Conservation (phyloP, 805 yeast genomes). For the Metschnikowia arizonensis region DNA sequence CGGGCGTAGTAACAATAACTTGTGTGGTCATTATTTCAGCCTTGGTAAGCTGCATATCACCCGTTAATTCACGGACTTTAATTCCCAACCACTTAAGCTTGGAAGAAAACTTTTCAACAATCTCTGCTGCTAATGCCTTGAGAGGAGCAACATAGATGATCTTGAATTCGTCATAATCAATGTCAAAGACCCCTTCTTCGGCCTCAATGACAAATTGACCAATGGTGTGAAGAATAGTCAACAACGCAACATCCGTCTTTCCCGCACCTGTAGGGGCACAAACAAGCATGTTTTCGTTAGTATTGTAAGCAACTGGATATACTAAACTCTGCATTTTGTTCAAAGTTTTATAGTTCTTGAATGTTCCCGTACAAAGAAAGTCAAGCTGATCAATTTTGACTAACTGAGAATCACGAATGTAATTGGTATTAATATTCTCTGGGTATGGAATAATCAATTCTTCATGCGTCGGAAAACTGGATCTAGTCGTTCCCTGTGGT, state of each 20-base stretch:
- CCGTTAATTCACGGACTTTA: slow-evolving; percentile 82
- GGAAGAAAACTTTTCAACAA: slow-evolving; percentile 80
- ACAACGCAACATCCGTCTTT: slow-evolving; percentile 21
- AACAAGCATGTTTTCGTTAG: slow-evolving; percentile 79
- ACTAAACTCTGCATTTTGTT: slow-evolving; percentile 90
- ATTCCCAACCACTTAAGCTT: slow-evolving; percentile 83
- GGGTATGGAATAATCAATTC: slow-evolving; percentile 82
- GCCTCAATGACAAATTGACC: slow-evolving; percentile 61
- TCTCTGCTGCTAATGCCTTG: slow-evolving; percentile 94
- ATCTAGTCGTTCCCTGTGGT: slow-evolving; percentile 77
- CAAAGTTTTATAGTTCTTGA: slow-evolving; percentile 68
- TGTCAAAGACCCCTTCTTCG: slow-evolving; percentile 47
- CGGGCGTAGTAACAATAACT: slow-evolving; percentile 90
- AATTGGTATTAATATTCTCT: slow-evolving; percentile 41
- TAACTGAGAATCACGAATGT: slow-evolving; percentile 44
- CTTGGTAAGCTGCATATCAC: slow-evolving; percentile 89
- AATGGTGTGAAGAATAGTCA: slow-evolving; percentile 52
- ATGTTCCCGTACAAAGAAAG: slow-evolving; percentile 76
- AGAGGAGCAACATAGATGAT: slow-evolving; percentile 90
- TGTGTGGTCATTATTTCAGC: slow-evolving; percentile 79
- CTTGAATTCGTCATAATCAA: slow-evolving; percentile 81
- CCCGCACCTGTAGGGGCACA: slow-evolving; percentile 25
- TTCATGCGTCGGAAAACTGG: slow-evolving; percentile 60
- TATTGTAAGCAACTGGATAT: slow-evolving; percentile 85
- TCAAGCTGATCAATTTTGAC: slow-evolving; percentile 65